These are phyloP conservation scores for Decorospora gaudefroyi DNA, from an alignment of 2,329 filamentous ascomycete species.

Conservation along the genomic window DNA sequence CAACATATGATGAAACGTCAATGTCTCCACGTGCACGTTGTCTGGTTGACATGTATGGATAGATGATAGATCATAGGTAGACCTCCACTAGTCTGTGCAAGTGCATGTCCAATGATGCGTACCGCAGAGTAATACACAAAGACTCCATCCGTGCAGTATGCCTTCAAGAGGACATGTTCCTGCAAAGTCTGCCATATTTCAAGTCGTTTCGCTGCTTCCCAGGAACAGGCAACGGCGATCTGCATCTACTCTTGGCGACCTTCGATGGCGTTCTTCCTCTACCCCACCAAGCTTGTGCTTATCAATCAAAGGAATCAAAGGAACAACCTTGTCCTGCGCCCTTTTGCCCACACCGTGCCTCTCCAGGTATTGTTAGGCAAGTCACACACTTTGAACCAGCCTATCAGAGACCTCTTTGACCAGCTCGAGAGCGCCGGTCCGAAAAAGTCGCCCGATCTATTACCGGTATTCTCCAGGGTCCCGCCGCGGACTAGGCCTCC, in stretches of 20 bases:
- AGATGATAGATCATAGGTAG: too few relatives aligned
- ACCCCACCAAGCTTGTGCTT: slow-evolving; percentile 28
- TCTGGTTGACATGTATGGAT: too few relatives aligned
- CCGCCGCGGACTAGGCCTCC: slow-evolving; percentile 11
- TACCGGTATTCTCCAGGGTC: slow-evolving; percentile 23
- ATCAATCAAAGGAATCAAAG: slow-evolving; percentile 24
- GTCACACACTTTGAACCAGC: slow-evolving; percentile 14
- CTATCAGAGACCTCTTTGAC: slow-evolving; percentile 21
- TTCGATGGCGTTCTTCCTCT: slow-evolving; percentile 27
- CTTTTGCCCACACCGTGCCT: slow-evolving; percentile 12
- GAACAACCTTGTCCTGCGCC: slow-evolving; percentile 20
- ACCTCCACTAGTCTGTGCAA: too few relatives aligned
- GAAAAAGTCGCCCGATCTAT: slow-evolving; percentile 24
- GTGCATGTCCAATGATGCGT: too few relatives aligned
- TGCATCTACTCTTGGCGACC: slow-evolving; percentile 6
- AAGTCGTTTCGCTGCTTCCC: slow-evolving; percentile 12
- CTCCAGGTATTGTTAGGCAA: slow-evolving; percentile 7
- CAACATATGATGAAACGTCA: too few relatives aligned
- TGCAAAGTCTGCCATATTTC: too few relatives aligned
- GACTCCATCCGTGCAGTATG: too few relatives aligned
- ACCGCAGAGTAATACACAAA: too few relatives aligned
- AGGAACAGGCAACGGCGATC: slow-evolving; percentile 24
- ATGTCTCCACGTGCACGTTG: too few relatives aligned
- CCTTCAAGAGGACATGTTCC: too few relatives aligned
- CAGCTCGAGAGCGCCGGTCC: slow-evolving; percentile 20